Evolutionary conservation across 2,329 filamentous ascomycete species (phyloP).

Genomic region (Arthrobotrys sinensis): DNA sequence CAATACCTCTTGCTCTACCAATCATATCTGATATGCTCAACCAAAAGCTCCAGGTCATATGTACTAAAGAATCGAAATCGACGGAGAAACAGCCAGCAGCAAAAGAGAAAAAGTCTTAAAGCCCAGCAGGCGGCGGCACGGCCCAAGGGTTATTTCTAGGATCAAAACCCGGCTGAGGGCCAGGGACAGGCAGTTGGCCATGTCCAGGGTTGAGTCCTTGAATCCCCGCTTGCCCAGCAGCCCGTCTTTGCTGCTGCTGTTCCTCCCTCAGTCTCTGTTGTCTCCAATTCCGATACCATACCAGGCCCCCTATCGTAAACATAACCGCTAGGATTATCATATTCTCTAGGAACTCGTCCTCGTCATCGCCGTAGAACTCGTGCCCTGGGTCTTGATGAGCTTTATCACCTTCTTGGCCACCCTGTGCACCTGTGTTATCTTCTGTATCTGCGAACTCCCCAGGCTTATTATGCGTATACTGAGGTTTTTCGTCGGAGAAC

Average conservation of each 20-base stretch:
- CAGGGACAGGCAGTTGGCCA: conserved; percentile 65
- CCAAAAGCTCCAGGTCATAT: conserved; percentile 36
- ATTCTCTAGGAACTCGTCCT: conserved; percentile 86
- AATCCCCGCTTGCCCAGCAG: conserved; percentile 27
- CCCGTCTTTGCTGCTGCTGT: conserved; percentile 62
- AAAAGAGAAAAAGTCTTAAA: conserved; percentile 2
- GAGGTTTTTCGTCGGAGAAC: conserved; percentile 63
- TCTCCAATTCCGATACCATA: conserved; percentile 84
- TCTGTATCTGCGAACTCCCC: conserved; percentile 56
- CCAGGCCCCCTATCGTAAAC: conserved; percentile 79
- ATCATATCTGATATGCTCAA: conserved; percentile 4
- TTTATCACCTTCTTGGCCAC: conserved; percentile 42
- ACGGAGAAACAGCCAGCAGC: not conserved
- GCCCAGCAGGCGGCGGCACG: conserved; percentile 39
- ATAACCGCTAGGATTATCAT: conserved; percentile 85
- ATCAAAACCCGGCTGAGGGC: conserved; percentile 48
- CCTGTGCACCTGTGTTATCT: conserved; percentile 24
- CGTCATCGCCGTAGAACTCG: conserved; percentile 74
- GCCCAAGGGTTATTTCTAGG: conserved; percentile 47
- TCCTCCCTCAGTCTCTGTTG: conserved; percentile 69
- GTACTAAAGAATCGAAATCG: conserved; percentile 31
- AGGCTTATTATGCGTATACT: conserved; percentile 61
- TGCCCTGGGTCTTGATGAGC: conserved; percentile 24
- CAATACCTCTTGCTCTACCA: conserved; percentile 1
- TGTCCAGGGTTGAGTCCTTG: conserved; percentile 66